A percentile compares a stretch with the other conserved stretches of the same genome.
These are phyloP conservation scores for Chernovozyma sophiae-reginae DNA, from an alignment of 1,139 yeast genomes.

Conservation along the genomic window DNA sequence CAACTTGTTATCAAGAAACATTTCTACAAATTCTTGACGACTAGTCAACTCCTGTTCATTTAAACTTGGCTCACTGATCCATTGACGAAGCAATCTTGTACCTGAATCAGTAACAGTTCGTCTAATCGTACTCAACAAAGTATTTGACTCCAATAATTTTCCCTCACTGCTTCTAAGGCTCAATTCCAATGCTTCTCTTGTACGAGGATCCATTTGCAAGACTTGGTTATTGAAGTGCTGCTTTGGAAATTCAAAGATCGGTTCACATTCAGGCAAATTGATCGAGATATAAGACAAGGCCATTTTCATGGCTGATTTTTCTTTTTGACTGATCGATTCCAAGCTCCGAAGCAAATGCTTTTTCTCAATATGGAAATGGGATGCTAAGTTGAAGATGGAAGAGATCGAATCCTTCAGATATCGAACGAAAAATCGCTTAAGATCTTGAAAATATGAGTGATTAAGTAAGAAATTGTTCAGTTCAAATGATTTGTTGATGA, in stretches of 20 bases:
- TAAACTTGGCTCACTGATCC: conserved; percentile 81
- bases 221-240: conserved; percentile 42
- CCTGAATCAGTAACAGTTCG: conserved; percentile 82
- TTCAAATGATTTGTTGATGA: conserved; percentile 39
- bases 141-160: conserved; percentile 58
- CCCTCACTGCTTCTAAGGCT: conserved; percentile 46
- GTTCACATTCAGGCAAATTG: conserved; percentile 39
- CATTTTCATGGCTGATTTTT: conserved; percentile 44
- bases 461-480: conserved; percentile 34
- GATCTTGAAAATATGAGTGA: conserved; percentile 57
- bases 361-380: conserved; percentile 40
- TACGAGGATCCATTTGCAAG: conserved; percentile 79
- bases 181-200: conserved; percentile 79
- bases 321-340: conserved; percentile 47
- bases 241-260: conserved; percentile 34
- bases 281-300: conserved; percentile 36
- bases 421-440: conserved; percentile 58
- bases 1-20: conserved; percentile 40
- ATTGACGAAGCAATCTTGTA: conserved; percentile 65
- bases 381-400: conserved; percentile 18
- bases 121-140: conserved; percentile 62
- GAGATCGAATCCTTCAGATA: conserved; percentile 40
- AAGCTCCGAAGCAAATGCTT: conserved; percentile 54
- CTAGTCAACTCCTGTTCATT: conserved; percentile 48
- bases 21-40: conserved; percentile 61